These are phyloP conservation scores for Scortechinia acanthostroma DNA, from an alignment of 2,329 filamentous ascomycete species.

Conservation along the genomic window DNA sequence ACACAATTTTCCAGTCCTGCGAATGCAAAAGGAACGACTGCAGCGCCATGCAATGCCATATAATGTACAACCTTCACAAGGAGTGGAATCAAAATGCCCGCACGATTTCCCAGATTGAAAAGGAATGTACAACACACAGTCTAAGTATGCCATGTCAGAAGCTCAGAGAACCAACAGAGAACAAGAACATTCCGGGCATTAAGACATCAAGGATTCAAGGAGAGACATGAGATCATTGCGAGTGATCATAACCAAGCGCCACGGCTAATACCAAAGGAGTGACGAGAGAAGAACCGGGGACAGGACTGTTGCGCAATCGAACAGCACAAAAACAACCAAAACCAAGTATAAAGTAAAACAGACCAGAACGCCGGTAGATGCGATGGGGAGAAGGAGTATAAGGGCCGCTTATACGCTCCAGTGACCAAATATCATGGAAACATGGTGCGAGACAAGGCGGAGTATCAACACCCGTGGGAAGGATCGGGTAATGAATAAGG, in stretches of 20 bases:
- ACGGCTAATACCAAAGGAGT: background rate
- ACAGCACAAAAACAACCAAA: too few relatives aligned
- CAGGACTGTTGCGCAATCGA: too few relatives aligned
- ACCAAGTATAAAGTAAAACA: too few relatives aligned
- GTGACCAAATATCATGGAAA: too few relatives aligned
- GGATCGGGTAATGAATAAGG: background rate
- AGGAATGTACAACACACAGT: background rate
- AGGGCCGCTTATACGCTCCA: too few relatives aligned
- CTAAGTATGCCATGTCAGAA: background rate
- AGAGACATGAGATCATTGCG: slow-evolving; percentile 1
- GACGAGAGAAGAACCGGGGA: too few relatives aligned
- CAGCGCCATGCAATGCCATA: slow-evolving; percentile 1
- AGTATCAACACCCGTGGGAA: background rate
- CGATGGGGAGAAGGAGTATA: background rate
- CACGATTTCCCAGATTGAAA: background rate
- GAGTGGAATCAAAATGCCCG: slow-evolving; percentile 1
- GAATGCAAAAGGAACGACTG: slow-evolving; percentile 1
- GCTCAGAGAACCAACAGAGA: background rate
- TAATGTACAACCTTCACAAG: background rate
- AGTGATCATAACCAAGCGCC: background rate
- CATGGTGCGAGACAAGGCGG: too few relatives aligned
- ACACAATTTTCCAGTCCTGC: slow-evolving; percentile 1
- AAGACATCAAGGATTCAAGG: background rate
- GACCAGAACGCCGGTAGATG: background rate
- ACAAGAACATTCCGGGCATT: too few relatives aligned